Evolutionary conservation across 2,329 filamentous ascomycete genomes (phyloP), one percentile per base, ranked within the genome.

Genomic region (Aureobasidium subglaciale): DNA sequence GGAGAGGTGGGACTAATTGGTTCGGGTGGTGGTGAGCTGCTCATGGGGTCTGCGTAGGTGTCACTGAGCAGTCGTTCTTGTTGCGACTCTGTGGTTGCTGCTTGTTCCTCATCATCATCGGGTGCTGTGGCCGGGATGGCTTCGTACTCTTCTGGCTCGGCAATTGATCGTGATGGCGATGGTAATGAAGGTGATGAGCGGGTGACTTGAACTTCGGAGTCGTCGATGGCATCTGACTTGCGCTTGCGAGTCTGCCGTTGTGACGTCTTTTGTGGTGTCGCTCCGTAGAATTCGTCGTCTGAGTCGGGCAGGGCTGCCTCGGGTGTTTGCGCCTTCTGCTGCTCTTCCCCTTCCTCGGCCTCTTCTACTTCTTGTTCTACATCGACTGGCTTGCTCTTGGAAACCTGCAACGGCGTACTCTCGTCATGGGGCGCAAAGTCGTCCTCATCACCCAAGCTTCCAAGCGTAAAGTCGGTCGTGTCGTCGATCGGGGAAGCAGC

Each of bases 361-460:
- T 58, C 27, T n/a, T 34, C 37, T 11, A 32, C 30, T 13, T 46
- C 30, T n/a, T 22, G 25, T n/a, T 55, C 37, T 10, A 41, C 38
- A 3, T 53, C 37, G 8, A 32, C 34, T 20, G 16, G 41, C 32
- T 10, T 34, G 4, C 30, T 41, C 29, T 46, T 52, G 2, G 38
- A 18, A 5, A 40, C 13, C 15, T 53, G 56, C 24, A 86, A 64
- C 3, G 85, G 85, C 6, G 86, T 88, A 15, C 84, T 85, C 70
- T 87, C 84, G 25, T 82, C 83, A 56, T 87, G 83, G 0, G 78
- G 85, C 50, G 74, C 77, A 64, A 82, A 85, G 61, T 72, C 68
- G 9, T 67, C 66, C n/a, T 65, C 64, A 7, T 66, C 64, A 41
- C 59, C 61, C n/a, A 38, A 49, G 15, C 42, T 56, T 29, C 59